phyloP scores from a whole-genome alignment of 352 stramenopile species.

The Hyaloperonospora brassicae region DNA sequence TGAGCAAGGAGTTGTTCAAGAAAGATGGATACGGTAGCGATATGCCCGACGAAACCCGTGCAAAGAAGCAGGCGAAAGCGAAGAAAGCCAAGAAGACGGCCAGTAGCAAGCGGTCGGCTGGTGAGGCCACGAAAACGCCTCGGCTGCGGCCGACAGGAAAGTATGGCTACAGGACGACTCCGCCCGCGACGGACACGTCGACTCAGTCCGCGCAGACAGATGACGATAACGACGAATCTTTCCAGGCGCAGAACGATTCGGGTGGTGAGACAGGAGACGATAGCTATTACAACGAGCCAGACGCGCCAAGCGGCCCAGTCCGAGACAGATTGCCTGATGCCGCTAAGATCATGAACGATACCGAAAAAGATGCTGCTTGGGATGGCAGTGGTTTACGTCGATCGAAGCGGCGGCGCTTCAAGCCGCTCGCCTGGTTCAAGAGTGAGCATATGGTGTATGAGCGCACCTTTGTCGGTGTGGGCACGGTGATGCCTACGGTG shows the following conservation, averaged over 20 bases:
- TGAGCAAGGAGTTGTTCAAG: conserved; percentile 54
- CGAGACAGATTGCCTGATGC: conserved; percentile 50
- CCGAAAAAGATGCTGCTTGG: conserved; percentile 23
- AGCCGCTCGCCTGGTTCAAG: conserved; percentile 85
- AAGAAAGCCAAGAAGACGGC: conserved; percentile 25
- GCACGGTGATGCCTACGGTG: conserved; percentile 72
- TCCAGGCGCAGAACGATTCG: conserved; percentile 37
- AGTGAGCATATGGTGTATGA: conserved; percentile 83
- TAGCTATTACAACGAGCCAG: conserved; percentile 37
- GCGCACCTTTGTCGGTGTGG: conserved; percentile 70
- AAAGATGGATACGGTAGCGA: conserved; percentile 26
- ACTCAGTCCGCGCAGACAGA: conserved; percentile 45
- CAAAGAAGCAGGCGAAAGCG: conserved; percentile 24
- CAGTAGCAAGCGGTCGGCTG: conserved; percentile 13
- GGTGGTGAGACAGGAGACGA: conserved; percentile 46
- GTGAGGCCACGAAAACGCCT: conserved; percentile 22
- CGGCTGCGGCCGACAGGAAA: conserved; percentile 30
- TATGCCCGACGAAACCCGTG: conserved; percentile 20
- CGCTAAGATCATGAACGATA: conserved; percentile 26
- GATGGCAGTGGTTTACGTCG: conserved; percentile 48
- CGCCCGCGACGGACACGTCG: conserved; percentile 34
- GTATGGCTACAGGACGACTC: conserved; percentile 42
- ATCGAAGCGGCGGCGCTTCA: conserved; percentile 70
- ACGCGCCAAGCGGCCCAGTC: conserved; percentile 24
- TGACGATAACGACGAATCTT: conserved; percentile 47